Evolutionary conservation across 1,284 basidiomycete species (phyloP).

Genomic region (Porodaedalea pini): DNA sequence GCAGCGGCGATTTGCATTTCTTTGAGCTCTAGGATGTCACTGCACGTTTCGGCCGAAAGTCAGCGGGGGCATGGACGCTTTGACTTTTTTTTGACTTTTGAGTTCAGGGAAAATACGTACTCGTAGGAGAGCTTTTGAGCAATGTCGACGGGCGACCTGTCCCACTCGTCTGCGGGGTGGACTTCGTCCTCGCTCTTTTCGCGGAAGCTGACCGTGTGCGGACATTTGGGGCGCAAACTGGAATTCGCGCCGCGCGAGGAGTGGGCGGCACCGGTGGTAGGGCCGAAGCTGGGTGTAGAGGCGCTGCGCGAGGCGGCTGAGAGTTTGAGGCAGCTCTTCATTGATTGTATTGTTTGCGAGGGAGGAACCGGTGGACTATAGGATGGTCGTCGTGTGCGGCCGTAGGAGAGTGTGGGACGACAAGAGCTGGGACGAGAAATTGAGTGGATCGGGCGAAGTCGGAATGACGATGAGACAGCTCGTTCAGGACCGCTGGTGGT

Average conservation of each 20-base stretch:
- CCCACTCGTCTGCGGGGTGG: constrained; percentile 66
- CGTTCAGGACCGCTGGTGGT: too few species aligned
- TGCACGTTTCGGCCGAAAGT: constrained; percentile 25
- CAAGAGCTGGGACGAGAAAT: not conserved
- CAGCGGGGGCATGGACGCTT: too few species aligned
- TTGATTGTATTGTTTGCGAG: not conserved
- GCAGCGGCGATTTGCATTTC: constrained; percentile 57
- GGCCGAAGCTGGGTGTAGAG: not conserved
- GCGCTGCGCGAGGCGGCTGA: not conserved
- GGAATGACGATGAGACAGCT: not conserved
- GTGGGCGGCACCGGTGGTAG: not conserved
- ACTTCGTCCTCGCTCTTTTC: constrained; percentile 50
- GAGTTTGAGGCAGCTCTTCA: constrained; percentile 19
- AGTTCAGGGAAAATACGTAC: constrained; percentile 34
- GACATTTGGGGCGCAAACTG: constrained; percentile 1
- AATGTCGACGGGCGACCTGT: constrained; percentile 55
- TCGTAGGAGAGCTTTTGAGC: constrained; percentile 47
- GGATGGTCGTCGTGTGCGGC: constrained; percentile 4
- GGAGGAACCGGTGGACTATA: not conserved
- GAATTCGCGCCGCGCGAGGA: not conserved
- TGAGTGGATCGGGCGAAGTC: not conserved
- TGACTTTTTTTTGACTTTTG: too few species aligned
- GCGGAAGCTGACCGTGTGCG: constrained; percentile 48
- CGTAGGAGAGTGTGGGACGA: not conserved
- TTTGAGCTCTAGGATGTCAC: constrained; percentile 61